phyloP scores from a whole-genome alignment of 768 basidiomycete genomes.

The Rhizopogon vinicolor region DNA sequence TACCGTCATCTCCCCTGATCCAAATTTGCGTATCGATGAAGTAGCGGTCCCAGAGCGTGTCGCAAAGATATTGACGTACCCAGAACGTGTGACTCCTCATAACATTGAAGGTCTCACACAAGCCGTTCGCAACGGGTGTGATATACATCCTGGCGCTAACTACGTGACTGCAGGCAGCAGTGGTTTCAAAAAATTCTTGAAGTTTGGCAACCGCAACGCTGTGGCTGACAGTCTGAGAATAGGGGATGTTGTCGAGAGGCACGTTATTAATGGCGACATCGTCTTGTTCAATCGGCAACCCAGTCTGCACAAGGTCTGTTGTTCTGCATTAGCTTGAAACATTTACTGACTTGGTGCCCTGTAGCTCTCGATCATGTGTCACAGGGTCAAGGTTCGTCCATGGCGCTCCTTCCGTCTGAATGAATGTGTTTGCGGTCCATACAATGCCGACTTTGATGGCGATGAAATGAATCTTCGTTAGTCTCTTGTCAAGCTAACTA shows the following conservation, averaged over 20 bases:
- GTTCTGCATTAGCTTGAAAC: neutral
- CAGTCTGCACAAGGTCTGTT: slow-evolving; percentile 84
- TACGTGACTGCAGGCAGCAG: slow-evolving; percentile 81
- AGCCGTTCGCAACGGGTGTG: slow-evolving; percentile 84
- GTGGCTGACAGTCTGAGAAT: slow-evolving; percentile 80
- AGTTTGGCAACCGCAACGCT: slow-evolving; percentile 76
- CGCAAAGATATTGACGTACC: slow-evolving; percentile 92
- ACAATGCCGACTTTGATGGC: slow-evolving; percentile 99
- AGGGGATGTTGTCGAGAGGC: slow-evolving; percentile 93
- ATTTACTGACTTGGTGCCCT: slow-evolving; percentile 3
- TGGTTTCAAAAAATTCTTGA: slow-evolving; percentile 81
- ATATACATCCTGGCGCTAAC: slow-evolving; percentile 93
- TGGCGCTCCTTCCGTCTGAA: slow-evolving; percentile 98
- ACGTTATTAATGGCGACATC: slow-evolving; percentile 92
- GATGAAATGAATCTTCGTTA: slow-evolving; percentile 99
- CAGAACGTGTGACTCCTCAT: slow-evolving; percentile 89
- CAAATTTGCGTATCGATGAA: slow-evolving; percentile 98
- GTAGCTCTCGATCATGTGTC: slow-evolving; percentile 97
- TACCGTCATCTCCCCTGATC: slow-evolving; percentile 98
- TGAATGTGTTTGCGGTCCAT: slow-evolving; percentile 98
- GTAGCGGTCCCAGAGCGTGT: slow-evolving; percentile 96
- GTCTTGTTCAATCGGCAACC: slow-evolving; percentile 99
- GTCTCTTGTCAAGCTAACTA: slow-evolving; percentile 19
- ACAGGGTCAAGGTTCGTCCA: slow-evolving; percentile 91
- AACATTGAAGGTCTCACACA: slow-evolving; percentile 75